Conservation (phyloP, 202 grass and related monocot genomes). For the Hordeum pubiflorum region DNA sequence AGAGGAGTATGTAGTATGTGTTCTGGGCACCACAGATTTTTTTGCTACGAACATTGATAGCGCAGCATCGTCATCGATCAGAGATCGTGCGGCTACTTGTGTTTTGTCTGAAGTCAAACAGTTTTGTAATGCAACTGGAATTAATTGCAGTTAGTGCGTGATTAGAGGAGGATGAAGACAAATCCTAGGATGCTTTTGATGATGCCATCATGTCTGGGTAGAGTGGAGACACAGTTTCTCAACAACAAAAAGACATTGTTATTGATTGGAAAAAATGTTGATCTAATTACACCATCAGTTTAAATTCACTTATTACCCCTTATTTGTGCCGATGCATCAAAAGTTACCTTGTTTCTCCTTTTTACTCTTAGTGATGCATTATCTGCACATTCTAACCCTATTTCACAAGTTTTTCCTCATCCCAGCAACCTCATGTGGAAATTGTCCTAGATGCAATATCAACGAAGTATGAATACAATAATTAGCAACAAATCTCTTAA, state of each 20-base stretch:
- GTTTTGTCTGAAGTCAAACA: conserved; percentile 32
- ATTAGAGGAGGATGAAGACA: not conserved
- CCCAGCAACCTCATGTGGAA: no score
- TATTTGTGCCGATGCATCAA: not conserved
- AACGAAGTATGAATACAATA: no score
- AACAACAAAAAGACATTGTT: not conserved
- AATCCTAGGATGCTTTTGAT: not conserved
- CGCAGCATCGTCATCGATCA: not conserved
- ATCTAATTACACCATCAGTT: not conserved
- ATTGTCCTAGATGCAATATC: no score
- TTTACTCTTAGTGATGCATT: not conserved
- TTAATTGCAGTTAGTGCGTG: not conserved
- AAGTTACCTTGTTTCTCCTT: not conserved
- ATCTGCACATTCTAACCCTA: not conserved
- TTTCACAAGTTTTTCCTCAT: no score
- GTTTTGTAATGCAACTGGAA: conserved; percentile 29
- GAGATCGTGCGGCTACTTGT: not conserved
- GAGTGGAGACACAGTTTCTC: not conserved
- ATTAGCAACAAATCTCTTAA: no score
- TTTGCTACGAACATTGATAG: conserved; percentile 35
- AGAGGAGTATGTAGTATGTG: conserved; percentile 19
- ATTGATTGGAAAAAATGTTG: not conserved
- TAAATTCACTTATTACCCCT: not conserved
- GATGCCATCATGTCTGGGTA: not conserved
- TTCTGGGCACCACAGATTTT: conserved; percentile 21